These are phyloP conservation scores for Camellia granthamiana DNA, from an alignment of 148 eudicot species.

Conservation along the genomic window DNA sequence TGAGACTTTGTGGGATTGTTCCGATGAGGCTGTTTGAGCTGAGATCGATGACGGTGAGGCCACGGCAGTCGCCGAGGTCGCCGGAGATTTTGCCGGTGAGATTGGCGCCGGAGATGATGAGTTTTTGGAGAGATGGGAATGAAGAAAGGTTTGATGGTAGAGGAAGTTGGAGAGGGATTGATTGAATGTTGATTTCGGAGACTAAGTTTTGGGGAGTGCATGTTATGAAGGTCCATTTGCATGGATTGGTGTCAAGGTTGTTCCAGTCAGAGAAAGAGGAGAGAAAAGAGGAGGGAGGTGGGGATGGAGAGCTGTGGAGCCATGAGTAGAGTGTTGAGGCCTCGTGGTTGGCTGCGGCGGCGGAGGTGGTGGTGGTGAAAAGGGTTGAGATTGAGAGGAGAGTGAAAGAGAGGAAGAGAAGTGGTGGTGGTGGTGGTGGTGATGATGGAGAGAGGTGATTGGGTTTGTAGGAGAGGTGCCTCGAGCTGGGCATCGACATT, in stretches of 20 bases:
- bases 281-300: neutral
- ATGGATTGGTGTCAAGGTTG: constrained; percentile 52
- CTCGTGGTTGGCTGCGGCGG: constrained; percentile 22
- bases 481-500: constrained; percentile 52
- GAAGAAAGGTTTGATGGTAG: constrained; percentile 57
- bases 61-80: constrained; percentile 44
- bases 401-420: neutral
- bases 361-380: constrained; percentile 18
- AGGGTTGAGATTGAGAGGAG: constrained; percentile 17
- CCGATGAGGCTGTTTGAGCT: constrained; percentile 64
- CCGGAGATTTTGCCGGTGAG: constrained; percentile 70
- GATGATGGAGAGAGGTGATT: constrained; percentile 14
- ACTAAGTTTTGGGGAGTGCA: constrained; percentile 50
- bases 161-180: constrained; percentile 40
- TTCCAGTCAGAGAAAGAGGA: constrained; percentile 45
- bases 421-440: constrained; percentile 4
- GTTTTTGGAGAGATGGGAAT: constrained; percentile 34
- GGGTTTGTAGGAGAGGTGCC: constrained; percentile 30
- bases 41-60: constrained; percentile 43
- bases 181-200: constrained; percentile 44
- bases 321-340: constrained; percentile 15
- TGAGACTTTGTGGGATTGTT: constrained; percentile 47
- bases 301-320: constrained; percentile 13
- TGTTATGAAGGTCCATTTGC: constrained; percentile 68
- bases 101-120: constrained; percentile 57